Base-by-base conservation (phyloP, 2,329 filamentous ascomycete genomes). In the Neofusicoccum ribis region DNA sequence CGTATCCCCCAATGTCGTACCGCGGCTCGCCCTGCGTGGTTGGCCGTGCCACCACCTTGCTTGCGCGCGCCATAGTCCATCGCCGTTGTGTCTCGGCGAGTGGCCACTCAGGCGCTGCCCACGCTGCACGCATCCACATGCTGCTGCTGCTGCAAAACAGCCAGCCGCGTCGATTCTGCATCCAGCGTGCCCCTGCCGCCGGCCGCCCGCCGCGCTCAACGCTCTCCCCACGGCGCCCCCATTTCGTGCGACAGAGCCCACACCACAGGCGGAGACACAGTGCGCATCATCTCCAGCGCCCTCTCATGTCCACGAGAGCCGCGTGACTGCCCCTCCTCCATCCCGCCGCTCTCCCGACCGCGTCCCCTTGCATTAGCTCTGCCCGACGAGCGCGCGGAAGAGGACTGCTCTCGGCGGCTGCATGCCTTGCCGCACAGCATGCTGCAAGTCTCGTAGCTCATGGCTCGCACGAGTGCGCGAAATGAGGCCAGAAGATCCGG, bases 391-490 rank as follows among this genome's bases (percentile, higher is more conserved):
- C 20, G 36, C 37, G 52, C 52, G 52, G 39, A 44, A 46, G 39
- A 44, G 39, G 41, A n/a, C 27, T 56, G 52, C 52, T 56, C 52
- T 56, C 52, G 52, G 17, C 52, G 37, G 23, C 47, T 34, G 47
- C 47, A 50, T 50, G 23, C 47, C 47, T 41, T 15, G 51, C 51
- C 44, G 31, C 46, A 47, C 43, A 37, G 58, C 58, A 34, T 49
- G 11, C 58, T 61, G 58, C 58, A 61, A 61, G 58, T 49, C 54
- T 58, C 20, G 58, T 31, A 49, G 46, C 58, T 49, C 58, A 50
- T 49, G 58, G 58, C 58, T 61, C 58, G 43, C 58, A 61, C 58
- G 58, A 61, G 58, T 39, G 51, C 51, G 34, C 31, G 51, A 47
- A 37, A 47, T 36, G 43, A 61, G 58, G 41, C 44, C 44, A 23